A percentile compares a stretch with the other conserved stretches of the same genome.
Conservation (phyloP, 176 grass and related monocot species). For the Thalia dealbata region DNA sequence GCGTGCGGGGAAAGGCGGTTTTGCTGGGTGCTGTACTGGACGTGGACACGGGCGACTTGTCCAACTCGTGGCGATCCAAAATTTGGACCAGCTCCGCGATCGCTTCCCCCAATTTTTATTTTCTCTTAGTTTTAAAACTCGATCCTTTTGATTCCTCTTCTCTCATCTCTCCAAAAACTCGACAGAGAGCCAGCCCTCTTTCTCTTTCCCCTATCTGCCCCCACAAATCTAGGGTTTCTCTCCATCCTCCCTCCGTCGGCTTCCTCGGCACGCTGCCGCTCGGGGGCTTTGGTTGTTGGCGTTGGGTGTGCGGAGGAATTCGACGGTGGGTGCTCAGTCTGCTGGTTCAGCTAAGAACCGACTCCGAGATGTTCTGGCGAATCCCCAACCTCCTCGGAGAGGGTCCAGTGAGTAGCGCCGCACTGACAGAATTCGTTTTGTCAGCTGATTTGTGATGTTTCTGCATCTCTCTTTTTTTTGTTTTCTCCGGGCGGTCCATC, state of each 20-base stretch:
- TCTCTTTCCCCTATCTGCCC: neutral
- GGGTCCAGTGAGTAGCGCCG: neutral
- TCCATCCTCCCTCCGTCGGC: neutral
- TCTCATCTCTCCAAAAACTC: neutral
- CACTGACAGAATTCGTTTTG: neutral
- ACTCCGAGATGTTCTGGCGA: slow-evolving; percentile 13
- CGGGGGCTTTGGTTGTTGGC: neutral
- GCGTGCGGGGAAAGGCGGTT: neutral
- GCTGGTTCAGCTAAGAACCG: neutral
- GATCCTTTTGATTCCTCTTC: neutral
- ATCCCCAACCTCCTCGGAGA: slow-evolving; percentile 12
- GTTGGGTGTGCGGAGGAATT: neutral
- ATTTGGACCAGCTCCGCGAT: neutral
- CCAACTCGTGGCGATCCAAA: neutral
- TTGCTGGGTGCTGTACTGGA: neutral
- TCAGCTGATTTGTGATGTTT: neutral
- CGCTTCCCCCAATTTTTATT: neutral
- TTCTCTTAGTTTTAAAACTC: neutral
- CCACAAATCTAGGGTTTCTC: slow-evolving; percentile 9
- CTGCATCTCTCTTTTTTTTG: neutral
- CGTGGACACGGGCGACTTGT: neutral
- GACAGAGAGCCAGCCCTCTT: neutral
- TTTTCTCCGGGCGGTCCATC: neutral
- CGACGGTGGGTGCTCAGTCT: neutral
- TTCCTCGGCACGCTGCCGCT: neutral